These are phyloP conservation scores for Aspergillus sp. DNA, from an alignment of 2,329 filamentous ascomycete genomes.

Conservation along the genomic window DNA sequence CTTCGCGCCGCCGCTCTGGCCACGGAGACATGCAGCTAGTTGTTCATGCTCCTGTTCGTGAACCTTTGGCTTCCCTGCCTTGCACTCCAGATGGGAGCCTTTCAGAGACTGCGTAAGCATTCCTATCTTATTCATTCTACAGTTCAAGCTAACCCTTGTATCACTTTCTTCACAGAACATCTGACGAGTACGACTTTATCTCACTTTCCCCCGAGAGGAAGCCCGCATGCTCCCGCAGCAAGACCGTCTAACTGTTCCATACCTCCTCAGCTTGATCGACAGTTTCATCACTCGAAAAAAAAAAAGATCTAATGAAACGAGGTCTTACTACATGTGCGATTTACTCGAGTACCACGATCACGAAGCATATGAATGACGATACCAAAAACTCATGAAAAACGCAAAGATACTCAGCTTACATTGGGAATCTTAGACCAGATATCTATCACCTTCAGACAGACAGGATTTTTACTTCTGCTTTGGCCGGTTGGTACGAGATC, in stretches of 20 bases:
- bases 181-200: slow-evolving; percentile 1
- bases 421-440: not conserved
- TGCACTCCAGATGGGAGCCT: not conserved
- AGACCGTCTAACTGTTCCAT: not conserved
- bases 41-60: slow-evolving; percentile 2
- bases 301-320: not conserved
- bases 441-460: slow-evolving; percentile 1
- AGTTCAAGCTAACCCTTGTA: not conserved
- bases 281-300: not conserved
- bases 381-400: not conserved
- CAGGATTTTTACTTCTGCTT: not conserved
- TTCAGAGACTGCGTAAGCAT: not conserved
- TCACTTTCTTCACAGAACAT: not conserved
- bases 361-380: not conserved
- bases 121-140: not conserved
- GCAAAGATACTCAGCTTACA: not conserved
- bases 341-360: not conserved
- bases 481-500: slow-evolving; percentile 15
- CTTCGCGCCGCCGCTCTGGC: slow-evolving; percentile 13
- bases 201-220: slow-evolving; percentile 3
- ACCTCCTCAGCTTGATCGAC: not conserved
- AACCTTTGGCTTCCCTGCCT: not conserved
- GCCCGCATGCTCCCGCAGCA: not conserved
- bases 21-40: slow-evolving; percentile 15
- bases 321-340: not conserved